These are phyloP conservation scores for Tricholoma sp. DNA, from an alignment of 768 basidiomycete genomes.

Conservation along the genomic window DNA sequence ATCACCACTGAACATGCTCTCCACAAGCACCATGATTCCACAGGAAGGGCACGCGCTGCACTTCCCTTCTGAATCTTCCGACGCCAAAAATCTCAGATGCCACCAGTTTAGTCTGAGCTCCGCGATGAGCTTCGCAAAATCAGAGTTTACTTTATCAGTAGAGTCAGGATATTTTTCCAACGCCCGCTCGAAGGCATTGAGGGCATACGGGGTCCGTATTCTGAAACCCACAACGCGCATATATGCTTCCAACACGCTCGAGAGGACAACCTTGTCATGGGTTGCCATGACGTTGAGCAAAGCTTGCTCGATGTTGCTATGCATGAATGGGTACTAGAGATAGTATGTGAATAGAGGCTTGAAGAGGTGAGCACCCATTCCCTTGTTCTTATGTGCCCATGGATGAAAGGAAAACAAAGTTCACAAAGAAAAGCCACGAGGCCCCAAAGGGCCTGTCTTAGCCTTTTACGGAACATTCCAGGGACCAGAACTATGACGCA, in stretches of 20 bases:
- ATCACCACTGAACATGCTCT: conserved; percentile 9
- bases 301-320: conserved; percentile 18
- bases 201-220: conserved; percentile 6
- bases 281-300: conserved; percentile 15
- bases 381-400: not conserved
- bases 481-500: too few relatives aligned
- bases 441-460: too few relatives aligned
- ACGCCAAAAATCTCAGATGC: conserved; percentile 10
- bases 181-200: conserved; percentile 13
- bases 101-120: conserved; percentile 15
- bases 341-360: not conserved
- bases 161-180: conserved; percentile 16
- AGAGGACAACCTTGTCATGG: conserved; percentile 13
- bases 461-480: too few relatives aligned
- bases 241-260: conserved; percentile 16
- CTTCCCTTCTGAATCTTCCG: conserved; percentile 8
- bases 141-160: conserved; percentile 7
- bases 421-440: too few relatives aligned
- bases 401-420: not conserved
- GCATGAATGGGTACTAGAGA: conserved; percentile 2
- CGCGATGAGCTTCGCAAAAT: conserved; percentile 7
- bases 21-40: conserved; percentile 7
- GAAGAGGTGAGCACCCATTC: not conserved
- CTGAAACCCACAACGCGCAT: conserved; percentile 12
- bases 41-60: conserved; percentile 14